These are phyloP conservation scores for Lablab purpureus DNA, from an alignment of 306 rosid species.

Conservation along the genomic window DNA sequence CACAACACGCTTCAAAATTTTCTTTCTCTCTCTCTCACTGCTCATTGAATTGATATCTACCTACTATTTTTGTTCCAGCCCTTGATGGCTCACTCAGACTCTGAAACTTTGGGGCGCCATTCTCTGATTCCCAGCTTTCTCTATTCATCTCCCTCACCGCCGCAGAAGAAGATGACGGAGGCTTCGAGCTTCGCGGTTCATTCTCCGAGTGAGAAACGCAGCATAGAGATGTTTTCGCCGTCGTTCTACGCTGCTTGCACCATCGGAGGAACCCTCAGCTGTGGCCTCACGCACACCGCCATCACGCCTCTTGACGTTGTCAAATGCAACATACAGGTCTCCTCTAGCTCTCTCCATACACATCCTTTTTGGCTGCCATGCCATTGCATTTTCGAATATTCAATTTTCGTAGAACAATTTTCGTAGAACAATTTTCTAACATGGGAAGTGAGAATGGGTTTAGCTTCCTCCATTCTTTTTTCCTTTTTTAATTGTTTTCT, in stretches of 20 bases:
- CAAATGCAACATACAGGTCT: conserved; percentile 96
- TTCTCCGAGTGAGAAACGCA: conserved; percentile 67
- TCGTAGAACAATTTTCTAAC: background rate
- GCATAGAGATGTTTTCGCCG: conserved; percentile 78
- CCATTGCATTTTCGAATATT: background rate
- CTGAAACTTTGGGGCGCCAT: conserved; percentile 54
- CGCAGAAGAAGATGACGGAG: background rate
- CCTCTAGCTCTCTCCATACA: background rate
- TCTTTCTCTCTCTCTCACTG: background rate
- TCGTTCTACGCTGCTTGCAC: conserved; percentile 83
- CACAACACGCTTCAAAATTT: background rate
- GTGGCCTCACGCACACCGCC: conserved; percentile 90
- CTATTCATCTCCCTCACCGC: conserved; percentile 58
- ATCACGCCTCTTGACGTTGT: conserved; percentile 94
- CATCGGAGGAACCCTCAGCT: conserved; percentile 76
- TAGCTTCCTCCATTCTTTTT: background rate
- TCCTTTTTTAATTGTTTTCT: too few relatives aligned
- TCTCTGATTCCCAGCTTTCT: conserved; percentile 77
- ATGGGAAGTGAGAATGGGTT: background rate
- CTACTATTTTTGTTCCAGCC: background rate
- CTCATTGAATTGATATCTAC: background rate
- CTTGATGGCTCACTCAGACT: conserved; percentile 60
- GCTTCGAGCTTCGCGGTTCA: conserved; percentile 50
- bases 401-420: background rate
- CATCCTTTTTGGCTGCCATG: background rate